phyloP scores from a whole-genome alignment of 2,329 filamentous ascomycete genomes.

The Cladophialophora bantiana region DNA sequence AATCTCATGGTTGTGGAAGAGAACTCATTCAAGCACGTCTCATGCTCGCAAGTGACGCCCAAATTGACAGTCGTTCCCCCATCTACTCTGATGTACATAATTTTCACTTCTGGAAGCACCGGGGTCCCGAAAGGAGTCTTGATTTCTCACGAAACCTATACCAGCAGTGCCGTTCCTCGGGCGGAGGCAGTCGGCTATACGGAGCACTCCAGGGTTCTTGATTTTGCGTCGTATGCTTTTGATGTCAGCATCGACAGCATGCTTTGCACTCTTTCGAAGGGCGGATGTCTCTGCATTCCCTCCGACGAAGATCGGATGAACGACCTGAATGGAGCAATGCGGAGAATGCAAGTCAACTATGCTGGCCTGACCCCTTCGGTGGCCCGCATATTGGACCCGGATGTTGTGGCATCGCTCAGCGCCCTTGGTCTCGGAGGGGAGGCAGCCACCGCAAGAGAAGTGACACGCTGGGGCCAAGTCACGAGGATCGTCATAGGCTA shows the following conservation, averaged over 20 bases:
- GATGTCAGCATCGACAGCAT: constrained; percentile 54
- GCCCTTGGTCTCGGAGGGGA: constrained; percentile 48
- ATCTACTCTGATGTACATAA: constrained; percentile 47
- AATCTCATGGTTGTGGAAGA: constrained; percentile 43
- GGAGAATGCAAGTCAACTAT: constrained; percentile 59
- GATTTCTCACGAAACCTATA: constrained; percentile 46
- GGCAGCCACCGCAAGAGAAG: constrained; percentile 37
- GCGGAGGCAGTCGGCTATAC: constrained; percentile 55
- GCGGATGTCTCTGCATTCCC: constrained; percentile 58
- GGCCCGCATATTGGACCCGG: constrained; percentile 56
- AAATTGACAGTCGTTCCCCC: constrained; percentile 42
- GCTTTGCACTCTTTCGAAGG: constrained; percentile 49
- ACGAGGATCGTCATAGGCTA: constrained; percentile 56
- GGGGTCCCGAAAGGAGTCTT: constrained; percentile 45
- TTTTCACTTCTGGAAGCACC: constrained; percentile 47
- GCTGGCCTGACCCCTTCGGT: constrained; percentile 66
- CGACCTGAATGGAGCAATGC: constrained; percentile 58
- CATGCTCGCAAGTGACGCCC: constrained; percentile 15
- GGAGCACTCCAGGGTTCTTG: constrained; percentile 44
- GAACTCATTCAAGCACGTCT: constrained; percentile 38
- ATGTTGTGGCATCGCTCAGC: constrained; percentile 54
- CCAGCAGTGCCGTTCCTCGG: constrained; percentile 54
- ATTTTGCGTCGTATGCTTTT: constrained; percentile 56
- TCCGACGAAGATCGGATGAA: constrained; percentile 53
- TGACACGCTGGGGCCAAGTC: constrained; percentile 42